Evolutionary conservation across 75 land plant species (phyloP).

Genomic region (Selaginella moellendorffii): DNA sequence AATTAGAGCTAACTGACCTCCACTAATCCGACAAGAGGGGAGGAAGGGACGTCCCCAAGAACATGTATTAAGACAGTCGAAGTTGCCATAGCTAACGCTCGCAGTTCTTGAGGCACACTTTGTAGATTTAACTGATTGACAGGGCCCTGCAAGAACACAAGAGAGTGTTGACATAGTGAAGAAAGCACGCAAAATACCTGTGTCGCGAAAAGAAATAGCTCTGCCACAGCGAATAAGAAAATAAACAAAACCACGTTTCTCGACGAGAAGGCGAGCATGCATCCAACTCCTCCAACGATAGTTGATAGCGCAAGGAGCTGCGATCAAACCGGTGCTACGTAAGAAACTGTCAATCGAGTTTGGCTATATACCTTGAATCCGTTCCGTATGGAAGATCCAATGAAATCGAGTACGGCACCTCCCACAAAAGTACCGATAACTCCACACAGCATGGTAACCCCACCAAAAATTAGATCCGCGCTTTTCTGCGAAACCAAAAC

Average conservation of each 20-base stretch:
- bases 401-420: slow-evolving; percentile 55
- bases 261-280: slow-evolving; percentile 53
- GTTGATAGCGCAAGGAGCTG: slow-evolving; percentile 76
- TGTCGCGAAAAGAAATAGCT: slow-evolving; percentile 71
- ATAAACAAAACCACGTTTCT: slow-evolving; percentile 52
- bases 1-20: slow-evolving; percentile 40
- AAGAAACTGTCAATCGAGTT: background rate
- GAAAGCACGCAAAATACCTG: slow-evolving; percentile 32
- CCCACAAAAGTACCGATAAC: slow-evolving; percentile 76
- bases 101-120: slow-evolving; percentile 45
- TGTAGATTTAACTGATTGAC: slow-evolving; percentile 66
- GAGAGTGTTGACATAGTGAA: background rate
- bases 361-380: slow-evolving; percentile 68
- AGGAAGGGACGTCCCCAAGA: slow-evolving; percentile 95
- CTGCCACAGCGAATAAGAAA: slow-evolving; percentile 61
- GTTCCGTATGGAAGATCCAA: slow-evolving; percentile 57
- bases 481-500: slow-evolving; percentile 32
- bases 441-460: slow-evolving; percentile 71
- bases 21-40: slow-evolving; percentile 82
- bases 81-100: slow-evolving; percentile 86
- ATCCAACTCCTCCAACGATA: slow-evolving; percentile 54
- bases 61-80: slow-evolving; percentile 81
- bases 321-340: background rate
- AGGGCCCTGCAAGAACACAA: slow-evolving; percentile 48
- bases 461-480: slow-evolving; percentile 93